These are phyloP conservation scores for Ascochyta clinopodiicola DNA, from an alignment of 2,329 filamentous ascomycete genomes.

Conservation along the genomic window DNA sequence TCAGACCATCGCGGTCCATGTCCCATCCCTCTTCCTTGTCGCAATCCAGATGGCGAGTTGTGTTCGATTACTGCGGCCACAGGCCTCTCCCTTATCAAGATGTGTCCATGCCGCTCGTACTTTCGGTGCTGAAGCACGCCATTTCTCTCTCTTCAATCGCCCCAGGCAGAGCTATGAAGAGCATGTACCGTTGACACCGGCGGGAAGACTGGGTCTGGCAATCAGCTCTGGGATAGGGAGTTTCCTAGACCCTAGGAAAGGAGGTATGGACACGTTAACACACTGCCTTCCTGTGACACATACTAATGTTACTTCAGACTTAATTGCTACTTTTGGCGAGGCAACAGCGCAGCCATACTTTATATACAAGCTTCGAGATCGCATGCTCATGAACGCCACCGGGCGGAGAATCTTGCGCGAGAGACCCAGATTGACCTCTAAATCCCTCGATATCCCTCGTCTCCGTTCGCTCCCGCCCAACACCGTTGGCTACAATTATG, in stretches of 20 bases:
- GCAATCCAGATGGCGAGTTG: slow-evolving; percentile 22
- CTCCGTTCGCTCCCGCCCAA: slow-evolving; percentile 76
- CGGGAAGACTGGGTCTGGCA: slow-evolving; percentile 77
- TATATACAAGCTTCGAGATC: slow-evolving; percentile 86
- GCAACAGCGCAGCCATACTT: slow-evolving; percentile 94
- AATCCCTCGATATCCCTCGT: slow-evolving; percentile 68
- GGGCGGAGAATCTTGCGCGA: slow-evolving; percentile 91
- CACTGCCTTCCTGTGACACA: not conserved
- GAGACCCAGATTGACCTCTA: slow-evolving; percentile 84
- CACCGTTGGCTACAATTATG: slow-evolving; percentile 82
- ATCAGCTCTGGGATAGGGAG: slow-evolving; percentile 66
- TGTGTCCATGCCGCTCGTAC: not conserved
- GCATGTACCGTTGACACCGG: slow-evolving; percentile 83
- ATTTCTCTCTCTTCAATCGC: slow-evolving; percentile 84
- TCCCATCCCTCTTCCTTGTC: not conserved
- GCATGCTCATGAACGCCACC: slow-evolving; percentile 84
- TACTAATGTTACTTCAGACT: slow-evolving; percentile 62
- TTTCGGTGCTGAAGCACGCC: slow-evolving; percentile 37
- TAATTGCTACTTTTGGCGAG: slow-evolving; percentile 94
- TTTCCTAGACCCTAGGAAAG: slow-evolving; percentile 77
- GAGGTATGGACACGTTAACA: slow-evolving; percentile 58
- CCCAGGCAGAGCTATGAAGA: slow-evolving; percentile 87
- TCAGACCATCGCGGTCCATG: slow-evolving; percentile 18
- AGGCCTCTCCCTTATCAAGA: not conserved
- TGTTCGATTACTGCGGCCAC: slow-evolving; percentile 17